Conservation (phyloP, 805 yeast genomes). For the Myxozyma sirexii region DNA sequence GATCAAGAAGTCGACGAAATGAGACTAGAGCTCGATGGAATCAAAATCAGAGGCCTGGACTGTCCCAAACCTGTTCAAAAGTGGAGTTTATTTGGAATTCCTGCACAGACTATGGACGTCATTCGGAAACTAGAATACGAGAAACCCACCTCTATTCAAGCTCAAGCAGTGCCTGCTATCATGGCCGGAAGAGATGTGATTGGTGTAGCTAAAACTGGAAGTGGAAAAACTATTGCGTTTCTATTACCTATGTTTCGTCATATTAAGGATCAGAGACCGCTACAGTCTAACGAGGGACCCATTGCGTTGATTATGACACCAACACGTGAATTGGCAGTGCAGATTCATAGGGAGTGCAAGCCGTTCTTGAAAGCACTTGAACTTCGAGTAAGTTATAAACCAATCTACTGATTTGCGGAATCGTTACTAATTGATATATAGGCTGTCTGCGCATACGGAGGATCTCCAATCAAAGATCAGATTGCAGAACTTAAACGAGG, state of each 20-base stretch:
- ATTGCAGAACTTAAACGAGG: slow-evolving; percentile 79
- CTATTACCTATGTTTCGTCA: slow-evolving; percentile 83
- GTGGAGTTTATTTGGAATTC: slow-evolving; percentile 84
- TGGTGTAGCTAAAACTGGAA: slow-evolving; percentile 95
- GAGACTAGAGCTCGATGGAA: slow-evolving; percentile 61
- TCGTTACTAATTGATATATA: background rate
- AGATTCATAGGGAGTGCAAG: slow-evolving; percentile 68
- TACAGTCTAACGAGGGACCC: slow-evolving; percentile 63
- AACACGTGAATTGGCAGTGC: slow-evolving; percentile 88
- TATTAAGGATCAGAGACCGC: slow-evolving; percentile 68
- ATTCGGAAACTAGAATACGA: slow-evolving; percentile 56
- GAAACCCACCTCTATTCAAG: slow-evolving; percentile 83
- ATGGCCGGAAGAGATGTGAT: slow-evolving; percentile 89
- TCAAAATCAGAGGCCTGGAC: slow-evolving; percentile 61
- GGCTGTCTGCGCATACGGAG: slow-evolving; percentile 88
- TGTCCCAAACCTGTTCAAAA: slow-evolving; percentile 67
- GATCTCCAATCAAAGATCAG: slow-evolving; percentile 78
- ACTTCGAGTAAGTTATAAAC: slow-evolving; percentile 41
- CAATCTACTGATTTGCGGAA: background rate
- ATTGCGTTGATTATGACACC: slow-evolving; percentile 82
- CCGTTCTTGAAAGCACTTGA: slow-evolving; percentile 57
- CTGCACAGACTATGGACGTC: slow-evolving; percentile 57
- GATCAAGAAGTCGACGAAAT: slow-evolving; percentile 59
- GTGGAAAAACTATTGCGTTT: slow-evolving; percentile 92
- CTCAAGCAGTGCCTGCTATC: slow-evolving; percentile 86